phyloP scores from a whole-genome alignment of 148 eudicot genomes.

The Dysphania ambrosioides region DNA sequence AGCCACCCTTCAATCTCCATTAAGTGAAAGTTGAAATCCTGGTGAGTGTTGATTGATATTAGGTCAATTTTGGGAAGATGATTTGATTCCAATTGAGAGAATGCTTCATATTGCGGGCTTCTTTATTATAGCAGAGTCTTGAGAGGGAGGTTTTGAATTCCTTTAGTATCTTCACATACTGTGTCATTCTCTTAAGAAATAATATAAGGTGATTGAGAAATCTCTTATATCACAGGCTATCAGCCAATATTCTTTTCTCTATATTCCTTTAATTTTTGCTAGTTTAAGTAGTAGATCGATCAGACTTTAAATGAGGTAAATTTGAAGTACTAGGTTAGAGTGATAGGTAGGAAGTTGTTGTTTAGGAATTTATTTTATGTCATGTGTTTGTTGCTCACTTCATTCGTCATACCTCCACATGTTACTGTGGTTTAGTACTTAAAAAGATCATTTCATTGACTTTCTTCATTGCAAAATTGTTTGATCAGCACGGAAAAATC shows the following conservation, averaged over 20 bases:
- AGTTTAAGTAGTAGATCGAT: background rate
- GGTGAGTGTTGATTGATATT: background rate
- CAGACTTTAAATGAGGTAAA: background rate
- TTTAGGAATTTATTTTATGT: background rate
- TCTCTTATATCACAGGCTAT: background rate
- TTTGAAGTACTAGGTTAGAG: background rate
- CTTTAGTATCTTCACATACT: background rate
- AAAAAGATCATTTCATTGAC: conserved; percentile 6
- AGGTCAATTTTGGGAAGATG: background rate
- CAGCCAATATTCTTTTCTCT: background rate
- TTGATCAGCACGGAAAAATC: conserved; percentile 69
- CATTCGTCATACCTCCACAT: background rate
- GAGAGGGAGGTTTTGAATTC: background rate
- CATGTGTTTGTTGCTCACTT: background rate
- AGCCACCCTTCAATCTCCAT: background rate
- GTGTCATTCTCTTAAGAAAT: background rate
- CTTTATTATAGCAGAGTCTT: background rate
- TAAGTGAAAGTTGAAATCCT: background rate
- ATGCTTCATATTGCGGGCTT: too few relatives aligned
- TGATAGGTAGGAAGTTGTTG: background rate
- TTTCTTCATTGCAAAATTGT: conserved; percentile 13
- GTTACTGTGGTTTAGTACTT: conserved; percentile 12
- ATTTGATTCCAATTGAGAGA: too few relatives aligned
- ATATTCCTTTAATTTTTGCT: background rate
- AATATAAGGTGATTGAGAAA: background rate